phyloP scores from a whole-genome alignment of 371 early-diverging fungal genomes.

The Apophysomyces trapeziformis region DNA sequence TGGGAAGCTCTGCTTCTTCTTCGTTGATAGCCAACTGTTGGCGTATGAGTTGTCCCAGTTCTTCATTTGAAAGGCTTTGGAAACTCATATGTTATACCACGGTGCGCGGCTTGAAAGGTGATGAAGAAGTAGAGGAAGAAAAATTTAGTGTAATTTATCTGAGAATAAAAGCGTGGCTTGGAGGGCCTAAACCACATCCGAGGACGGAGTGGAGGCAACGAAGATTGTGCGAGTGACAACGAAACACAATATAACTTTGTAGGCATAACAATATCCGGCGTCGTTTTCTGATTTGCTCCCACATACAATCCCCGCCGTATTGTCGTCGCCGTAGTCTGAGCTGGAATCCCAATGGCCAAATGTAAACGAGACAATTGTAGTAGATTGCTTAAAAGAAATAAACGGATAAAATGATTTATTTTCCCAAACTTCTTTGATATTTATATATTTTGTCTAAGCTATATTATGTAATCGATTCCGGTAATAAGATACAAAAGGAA shows the following conservation, averaged over 20 bases:
- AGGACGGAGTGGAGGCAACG: conserved; percentile 5
- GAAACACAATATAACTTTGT: conserved; percentile 9
- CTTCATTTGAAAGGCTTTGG: background rate
- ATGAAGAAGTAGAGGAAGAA: background rate
- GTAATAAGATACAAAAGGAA: too few species aligned
- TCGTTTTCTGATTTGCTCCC: too few species aligned
- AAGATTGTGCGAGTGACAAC: background rate
- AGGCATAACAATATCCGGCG: too few species aligned
- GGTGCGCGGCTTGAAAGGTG: background rate
- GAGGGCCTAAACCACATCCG: conserved; percentile 2
- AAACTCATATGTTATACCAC: background rate
- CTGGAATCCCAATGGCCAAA: too few species aligned
- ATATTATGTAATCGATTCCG: too few species aligned
- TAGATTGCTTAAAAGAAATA: too few species aligned
- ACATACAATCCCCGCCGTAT: too few species aligned
- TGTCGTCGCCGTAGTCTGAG: too few species aligned
- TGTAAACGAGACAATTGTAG: too few species aligned
- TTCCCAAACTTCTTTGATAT: too few species aligned
- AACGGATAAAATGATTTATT: too few species aligned
- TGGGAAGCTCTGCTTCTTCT: background rate
- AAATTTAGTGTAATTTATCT: background rate
- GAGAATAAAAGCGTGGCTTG: conserved; percentile 13
- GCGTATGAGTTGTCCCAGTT: background rate
- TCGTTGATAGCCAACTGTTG: background rate
- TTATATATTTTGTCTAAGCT: too few species aligned